A percentile compares a stretch with the other conserved stretches of the same genome.
Evolutionary conservation across 202 grass and related monocot species (phyloP).

Genomic region (Alloteropsis angusta): DNA sequence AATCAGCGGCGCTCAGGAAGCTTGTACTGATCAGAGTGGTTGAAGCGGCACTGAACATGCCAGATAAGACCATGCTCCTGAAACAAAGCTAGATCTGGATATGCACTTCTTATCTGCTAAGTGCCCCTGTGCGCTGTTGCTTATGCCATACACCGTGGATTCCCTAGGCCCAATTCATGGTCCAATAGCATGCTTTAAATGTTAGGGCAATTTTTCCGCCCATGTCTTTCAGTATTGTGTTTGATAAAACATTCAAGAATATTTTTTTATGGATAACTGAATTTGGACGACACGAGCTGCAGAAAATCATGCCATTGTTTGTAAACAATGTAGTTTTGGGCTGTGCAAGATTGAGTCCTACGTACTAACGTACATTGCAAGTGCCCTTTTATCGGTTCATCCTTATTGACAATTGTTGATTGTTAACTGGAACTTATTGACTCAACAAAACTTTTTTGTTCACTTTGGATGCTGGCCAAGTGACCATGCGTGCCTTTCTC

Average conservation of each 20-base stretch:
- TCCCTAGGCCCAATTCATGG: not conserved
- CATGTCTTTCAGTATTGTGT: not conserved
- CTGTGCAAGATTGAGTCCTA: not conserved
- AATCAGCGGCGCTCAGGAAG: conserved; percentile 23
- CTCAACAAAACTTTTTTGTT: not conserved
- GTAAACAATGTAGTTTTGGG: not conserved
- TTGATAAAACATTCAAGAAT: not conserved
- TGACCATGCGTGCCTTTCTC: conserved; percentile 15
- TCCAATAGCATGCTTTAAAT: not conserved
- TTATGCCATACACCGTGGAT: not conserved
- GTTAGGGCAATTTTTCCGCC: not conserved
- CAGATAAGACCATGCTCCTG: not conserved
- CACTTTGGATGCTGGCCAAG: not conserved
- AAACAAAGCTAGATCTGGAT: conserved; percentile 1
- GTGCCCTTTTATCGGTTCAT: not conserved
- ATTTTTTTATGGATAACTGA: not conserved
- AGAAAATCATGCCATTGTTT: not conserved
- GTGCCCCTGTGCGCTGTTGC: not conserved
- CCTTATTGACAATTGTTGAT: not conserved
- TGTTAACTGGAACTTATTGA: not conserved
- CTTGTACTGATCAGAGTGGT: conserved; percentile 17
- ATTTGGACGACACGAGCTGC: not conserved
- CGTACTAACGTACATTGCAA: not conserved
- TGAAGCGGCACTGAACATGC: not conserved
- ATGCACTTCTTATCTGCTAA: not conserved